Base-by-base conservation (phyloP, 2,329 filamentous ascomycete genomes). In the Sordariomycetes sp. region DNA sequence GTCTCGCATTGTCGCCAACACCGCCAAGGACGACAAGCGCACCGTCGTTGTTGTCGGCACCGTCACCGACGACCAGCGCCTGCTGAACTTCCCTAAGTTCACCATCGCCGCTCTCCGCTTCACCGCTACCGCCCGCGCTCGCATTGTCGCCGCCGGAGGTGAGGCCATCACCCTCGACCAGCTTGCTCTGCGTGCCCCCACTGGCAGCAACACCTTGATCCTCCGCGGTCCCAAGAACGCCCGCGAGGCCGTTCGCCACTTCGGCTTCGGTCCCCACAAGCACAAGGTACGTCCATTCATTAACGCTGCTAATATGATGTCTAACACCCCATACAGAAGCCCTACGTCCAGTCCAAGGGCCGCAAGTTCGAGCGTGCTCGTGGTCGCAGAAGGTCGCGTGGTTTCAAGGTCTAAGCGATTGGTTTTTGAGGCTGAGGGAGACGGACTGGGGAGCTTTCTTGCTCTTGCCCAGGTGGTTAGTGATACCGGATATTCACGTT, bases 361-460 rank as follows among this genome's bases (percentile, higher is more conserved):
- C 84, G 92, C 72, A 98, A 98, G 79, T 98, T 98, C 76, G 93
- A 98, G 82, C 79, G 80, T 59, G 92, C 88, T 59, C 88, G 92
- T 92, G 93, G 92, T 70, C 88, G 92, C 72, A 93, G 92, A 82
- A 77, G 87, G 66, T 96, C 88, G 58, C 80, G 85, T 61, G 92
- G 93, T 79, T 98, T 98, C 88, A 98, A 98, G 87, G 92, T 98
- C 64, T 98, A 94, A 86, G 64, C 65, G 23, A 17, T n/a, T n/a
- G n/a, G n/a, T n/a, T n/a, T n/a, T n/a, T n/a, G n/a, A n/a, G n/a
- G n/a, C n/a, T n/a, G n/a, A n/a, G n/a, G n/a, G n/a, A n/a, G n/a
- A n/a, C n/a, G n/a, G n/a, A n/a, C n/a, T n/a, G n/a, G n/a, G n/a
- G n/a, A n/a, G n/a, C n/a, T n/a, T n/a, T n/a, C n/a, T n/a, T n/a